Percentiles rank a stretch among this genome's conserved stretches.
Evolutionary conservation across 164 flowering plant species (phyloP).

Genomic region (Brasenia schreberi): DNA sequence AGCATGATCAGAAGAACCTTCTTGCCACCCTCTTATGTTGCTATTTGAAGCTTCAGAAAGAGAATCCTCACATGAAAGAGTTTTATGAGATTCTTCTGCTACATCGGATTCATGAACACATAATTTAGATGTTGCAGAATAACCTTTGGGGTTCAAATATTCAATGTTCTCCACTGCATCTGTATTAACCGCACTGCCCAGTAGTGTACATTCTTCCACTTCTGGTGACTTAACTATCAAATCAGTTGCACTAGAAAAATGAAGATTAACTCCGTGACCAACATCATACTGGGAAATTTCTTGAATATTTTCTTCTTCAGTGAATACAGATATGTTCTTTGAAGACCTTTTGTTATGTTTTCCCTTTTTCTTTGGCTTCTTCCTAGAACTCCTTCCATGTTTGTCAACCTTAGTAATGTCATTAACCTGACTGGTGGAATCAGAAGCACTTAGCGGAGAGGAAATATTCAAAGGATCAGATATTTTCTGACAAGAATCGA

Average conservation of each 20-base stretch:
- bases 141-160: background rate
- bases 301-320: conserved; percentile 12
- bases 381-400: conserved; percentile 15
- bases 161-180: background rate
- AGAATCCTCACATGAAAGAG: too few relatives aligned
- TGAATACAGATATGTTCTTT: conserved; percentile 4
- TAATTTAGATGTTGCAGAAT: background rate
- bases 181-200: conserved; percentile 5
- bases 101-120: too few relatives aligned
- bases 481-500: conserved; percentile 9
- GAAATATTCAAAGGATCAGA: conserved; percentile 6
- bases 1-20: background rate
- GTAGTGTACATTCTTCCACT: conserved; percentile 4
- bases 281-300: conserved; percentile 6
- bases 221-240: background rate
- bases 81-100: background rate
- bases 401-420: conserved; percentile 15
- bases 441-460: conserved; percentile 9
- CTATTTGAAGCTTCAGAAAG: too few relatives aligned
- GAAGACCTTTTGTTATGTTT: conserved; percentile 21
- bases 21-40: too few relatives aligned
- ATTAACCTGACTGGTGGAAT: conserved; percentile 9
- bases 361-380: conserved; percentile 33
- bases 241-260: conserved; percentile 7
- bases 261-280: conserved; percentile 3